phyloP scores from a whole-genome alignment of 2,329 filamentous ascomycete species.

The Phyllosticta paracitricarpa region DNA sequence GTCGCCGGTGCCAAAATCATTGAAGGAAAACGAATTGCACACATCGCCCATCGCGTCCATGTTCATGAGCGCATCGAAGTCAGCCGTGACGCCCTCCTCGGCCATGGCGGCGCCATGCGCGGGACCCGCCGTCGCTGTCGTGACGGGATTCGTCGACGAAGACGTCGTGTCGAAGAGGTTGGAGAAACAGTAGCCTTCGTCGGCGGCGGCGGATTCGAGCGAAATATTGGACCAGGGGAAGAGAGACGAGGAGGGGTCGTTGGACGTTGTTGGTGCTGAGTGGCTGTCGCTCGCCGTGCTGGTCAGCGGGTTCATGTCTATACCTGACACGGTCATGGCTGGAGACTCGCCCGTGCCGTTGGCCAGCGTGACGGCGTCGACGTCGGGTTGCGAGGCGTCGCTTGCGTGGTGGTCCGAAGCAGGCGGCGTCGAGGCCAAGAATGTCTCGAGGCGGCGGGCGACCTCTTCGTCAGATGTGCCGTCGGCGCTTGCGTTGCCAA shows the following conservation, averaged over 20 bases:
- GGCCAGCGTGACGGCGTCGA: background rate
- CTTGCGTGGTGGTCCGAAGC: slow-evolving; percentile 29
- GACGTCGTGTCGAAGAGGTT: slow-evolving; percentile 2
- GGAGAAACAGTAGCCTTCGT: background rate
- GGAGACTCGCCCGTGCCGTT: slow-evolving; percentile 17
- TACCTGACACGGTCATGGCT: slow-evolving; percentile 24
- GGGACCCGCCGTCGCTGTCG: background rate
- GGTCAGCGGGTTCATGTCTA: background rate
- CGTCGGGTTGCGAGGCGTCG: slow-evolving; percentile 17
- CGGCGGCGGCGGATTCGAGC: background rate
- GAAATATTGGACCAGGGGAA: background rate
- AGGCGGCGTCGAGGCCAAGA: slow-evolving; percentile 41
- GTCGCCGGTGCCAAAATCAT: slow-evolving; percentile 7
- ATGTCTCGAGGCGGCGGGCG: slow-evolving; percentile 36
- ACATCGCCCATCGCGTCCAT: slow-evolving; percentile 30
- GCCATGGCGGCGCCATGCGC: slow-evolving; percentile 14
- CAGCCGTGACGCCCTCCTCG: slow-evolving; percentile 30
- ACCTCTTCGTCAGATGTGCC: slow-evolving; percentile 35
- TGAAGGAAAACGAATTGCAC: slow-evolving; percentile 16
- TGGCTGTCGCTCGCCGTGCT: background rate
- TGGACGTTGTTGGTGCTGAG: slow-evolving; percentile 11
- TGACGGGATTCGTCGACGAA: background rate
- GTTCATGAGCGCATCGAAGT: slow-evolving; percentile 31
- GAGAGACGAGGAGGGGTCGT: slow-evolving; percentile 10
- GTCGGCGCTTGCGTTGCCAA: slow-evolving; percentile 13